Conservation (phyloP, 2,329 filamentous ascomycete genomes). For the Coniochaeta ligniaria region DNA sequence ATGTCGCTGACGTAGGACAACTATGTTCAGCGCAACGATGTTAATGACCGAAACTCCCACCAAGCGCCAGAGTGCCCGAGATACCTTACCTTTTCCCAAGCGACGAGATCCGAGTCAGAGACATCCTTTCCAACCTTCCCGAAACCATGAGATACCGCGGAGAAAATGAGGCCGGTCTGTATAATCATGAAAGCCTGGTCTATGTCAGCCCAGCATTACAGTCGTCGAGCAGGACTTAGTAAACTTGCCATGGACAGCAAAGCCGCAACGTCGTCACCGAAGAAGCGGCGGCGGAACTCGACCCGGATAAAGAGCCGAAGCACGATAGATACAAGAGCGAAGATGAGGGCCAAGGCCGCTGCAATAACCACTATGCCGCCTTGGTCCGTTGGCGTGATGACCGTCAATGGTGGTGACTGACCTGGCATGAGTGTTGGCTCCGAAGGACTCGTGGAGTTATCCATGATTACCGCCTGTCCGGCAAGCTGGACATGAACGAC, state of each 20-base stretch:
- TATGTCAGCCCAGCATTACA: neutral
- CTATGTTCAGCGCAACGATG: conserved; percentile 10
- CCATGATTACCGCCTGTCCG: conserved; percentile 7
- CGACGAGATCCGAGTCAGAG: conserved; percentile 6
- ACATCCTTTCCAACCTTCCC: conserved; percentile 24
- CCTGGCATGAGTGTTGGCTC: conserved; percentile 3
- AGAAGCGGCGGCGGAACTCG: conserved; percentile 18
- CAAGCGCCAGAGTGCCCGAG: neutral
- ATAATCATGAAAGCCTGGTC: conserved; percentile 23
- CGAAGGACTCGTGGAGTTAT: neutral
- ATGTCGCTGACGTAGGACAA: conserved; percentile 30
- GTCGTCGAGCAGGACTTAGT: neutral
- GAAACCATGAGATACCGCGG: conserved; percentile 28
- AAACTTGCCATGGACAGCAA: conserved; percentile 18
- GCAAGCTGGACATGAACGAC: neutral
- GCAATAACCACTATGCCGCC: conserved; percentile 31
- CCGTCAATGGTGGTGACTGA: conserved; percentile 23
- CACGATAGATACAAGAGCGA: conserved; percentile 28
- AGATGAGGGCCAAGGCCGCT: conserved; percentile 26
- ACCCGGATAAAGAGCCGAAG: conserved; percentile 30
- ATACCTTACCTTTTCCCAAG: conserved; percentile 25
- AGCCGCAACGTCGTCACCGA: conserved; percentile 26
- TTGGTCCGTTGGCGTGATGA: conserved; percentile 27
- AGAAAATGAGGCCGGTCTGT: conserved; percentile 28
- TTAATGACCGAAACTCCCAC: neutral